Conservation (phyloP, 495 filamentous ascomycete genomes). For the Acidiella bohemica region DNA sequence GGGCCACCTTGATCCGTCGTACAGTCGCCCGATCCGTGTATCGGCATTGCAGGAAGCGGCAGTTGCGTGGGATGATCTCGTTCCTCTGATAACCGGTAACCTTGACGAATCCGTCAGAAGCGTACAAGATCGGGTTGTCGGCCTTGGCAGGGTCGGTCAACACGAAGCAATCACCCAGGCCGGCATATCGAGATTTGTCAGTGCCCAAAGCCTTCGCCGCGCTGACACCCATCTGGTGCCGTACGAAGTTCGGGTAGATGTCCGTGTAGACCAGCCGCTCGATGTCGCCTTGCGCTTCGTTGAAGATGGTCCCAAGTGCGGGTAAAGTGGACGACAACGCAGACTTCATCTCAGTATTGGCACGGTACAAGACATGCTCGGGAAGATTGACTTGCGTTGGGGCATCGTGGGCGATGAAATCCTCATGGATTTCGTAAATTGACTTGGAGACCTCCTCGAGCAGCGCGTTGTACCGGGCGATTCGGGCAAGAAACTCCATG, state of each 20-base stretch:
- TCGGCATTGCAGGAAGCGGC: slow-evolving; percentile 38
- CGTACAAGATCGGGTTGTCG: slow-evolving; percentile 40
- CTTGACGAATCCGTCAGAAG: slow-evolving; percentile 38
- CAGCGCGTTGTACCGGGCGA: slow-evolving; percentile 27
- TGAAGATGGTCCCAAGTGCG: slow-evolving; percentile 33
- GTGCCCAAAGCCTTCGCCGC: slow-evolving; percentile 29
- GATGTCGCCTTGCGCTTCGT: slow-evolving; percentile 31
- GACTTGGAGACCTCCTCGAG: slow-evolving; percentile 30
- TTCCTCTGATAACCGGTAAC: slow-evolving; percentile 36
- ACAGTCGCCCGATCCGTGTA: slow-evolving; percentile 33
- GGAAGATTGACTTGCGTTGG: slow-evolving; percentile 32
- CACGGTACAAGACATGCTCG: slow-evolving; percentile 20
- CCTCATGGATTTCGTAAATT: slow-evolving; percentile 34
- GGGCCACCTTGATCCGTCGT: slow-evolving; percentile 30
- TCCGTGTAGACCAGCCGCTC: slow-evolving; percentile 32
- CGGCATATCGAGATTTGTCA: slow-evolving; percentile 27
- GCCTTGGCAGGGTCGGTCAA: slow-evolving; percentile 32
- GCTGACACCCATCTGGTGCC: slow-evolving; percentile 32
- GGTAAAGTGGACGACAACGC: slow-evolving; percentile 31
- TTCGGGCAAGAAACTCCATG: slow-evolving; percentile 38
- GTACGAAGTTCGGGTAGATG: slow-evolving; percentile 40
- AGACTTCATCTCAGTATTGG: slow-evolving; percentile 33
- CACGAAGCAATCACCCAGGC: slow-evolving; percentile 35
- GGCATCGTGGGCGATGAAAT: slow-evolving; percentile 32
- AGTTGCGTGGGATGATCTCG: slow-evolving; percentile 38